These are phyloP conservation scores for Nigrospora sphaerica DNA, from an alignment of 2,329 filamentous ascomycete genomes.

Conservation along the genomic window DNA sequence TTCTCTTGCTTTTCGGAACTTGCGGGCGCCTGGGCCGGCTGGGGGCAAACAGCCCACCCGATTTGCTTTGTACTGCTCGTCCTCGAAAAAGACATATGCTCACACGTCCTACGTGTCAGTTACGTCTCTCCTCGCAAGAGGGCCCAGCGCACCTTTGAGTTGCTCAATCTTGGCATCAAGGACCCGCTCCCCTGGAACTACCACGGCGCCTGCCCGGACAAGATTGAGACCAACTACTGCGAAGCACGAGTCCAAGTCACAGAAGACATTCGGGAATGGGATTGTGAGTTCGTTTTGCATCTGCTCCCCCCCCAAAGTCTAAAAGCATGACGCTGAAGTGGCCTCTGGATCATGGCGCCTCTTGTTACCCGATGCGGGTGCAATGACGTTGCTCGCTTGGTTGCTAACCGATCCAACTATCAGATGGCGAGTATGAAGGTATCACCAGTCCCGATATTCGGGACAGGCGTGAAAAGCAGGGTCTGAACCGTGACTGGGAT, in stretches of 20 bases:
- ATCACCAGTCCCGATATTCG: slow-evolving; percentile 66
- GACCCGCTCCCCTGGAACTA: slow-evolving; percentile 64
- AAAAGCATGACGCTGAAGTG: no score
- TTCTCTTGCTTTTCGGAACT: no score
- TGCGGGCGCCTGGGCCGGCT: no score
- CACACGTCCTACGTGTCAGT: slow-evolving; percentile 24
- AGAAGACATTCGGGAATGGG: slow-evolving; percentile 74
- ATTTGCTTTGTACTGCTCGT: no score
- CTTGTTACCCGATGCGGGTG: no score
- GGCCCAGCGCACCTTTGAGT: slow-evolving; percentile 83
- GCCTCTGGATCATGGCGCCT: no score
- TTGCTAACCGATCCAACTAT: not conserved
- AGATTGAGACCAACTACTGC: slow-evolving; percentile 37
- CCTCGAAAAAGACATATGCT: no score
- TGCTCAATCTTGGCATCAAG: slow-evolving; percentile 68
- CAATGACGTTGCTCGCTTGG: no score
- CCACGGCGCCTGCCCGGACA: slow-evolving; percentile 28
- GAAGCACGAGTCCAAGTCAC: slow-evolving; percentile 58
- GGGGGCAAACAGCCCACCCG: no score
- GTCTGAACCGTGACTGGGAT: slow-evolving; percentile 60
- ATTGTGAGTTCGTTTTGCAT: slow-evolving; percentile 34
- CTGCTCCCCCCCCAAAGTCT: no score
- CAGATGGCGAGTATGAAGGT: slow-evolving; percentile 73
- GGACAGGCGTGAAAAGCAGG: slow-evolving; percentile 46
- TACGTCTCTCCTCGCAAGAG: slow-evolving; percentile 84